phyloP scores from a whole-genome alignment of 1,139 yeast species.

The Suhomyces terraborum region DNA sequence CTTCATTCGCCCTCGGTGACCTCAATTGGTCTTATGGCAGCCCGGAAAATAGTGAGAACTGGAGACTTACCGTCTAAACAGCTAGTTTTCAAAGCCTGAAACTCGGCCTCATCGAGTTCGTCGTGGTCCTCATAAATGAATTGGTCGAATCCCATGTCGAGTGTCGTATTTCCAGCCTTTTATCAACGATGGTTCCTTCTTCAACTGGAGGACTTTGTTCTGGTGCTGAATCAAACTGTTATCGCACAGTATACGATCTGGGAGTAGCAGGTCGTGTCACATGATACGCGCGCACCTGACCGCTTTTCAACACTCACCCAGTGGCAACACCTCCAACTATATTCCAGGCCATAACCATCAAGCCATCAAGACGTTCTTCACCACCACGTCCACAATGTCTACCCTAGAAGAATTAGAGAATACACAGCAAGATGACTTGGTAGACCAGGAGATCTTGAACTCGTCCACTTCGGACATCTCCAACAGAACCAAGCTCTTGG shows the following conservation, averaged over 20 bases:
- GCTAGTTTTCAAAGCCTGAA: conserved; percentile 25
- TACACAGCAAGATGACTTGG: conserved; percentile 46
- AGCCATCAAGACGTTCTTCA: not conserved
- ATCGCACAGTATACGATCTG: not conserved
- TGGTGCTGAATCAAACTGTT: not conserved
- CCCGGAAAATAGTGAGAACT: not conserved
- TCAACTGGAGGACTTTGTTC: too few relatives aligned
- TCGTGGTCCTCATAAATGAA: conserved; percentile 18
- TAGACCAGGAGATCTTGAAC: conserved; percentile 79
- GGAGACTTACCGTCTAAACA: conserved; percentile 38
- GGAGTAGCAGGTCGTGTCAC: too few relatives aligned
- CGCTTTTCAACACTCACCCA: conserved; percentile 10
- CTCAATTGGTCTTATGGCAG: too few relatives aligned
- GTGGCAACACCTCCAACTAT: conserved; percentile 17
- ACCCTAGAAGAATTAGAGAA: conserved; percentile 69
- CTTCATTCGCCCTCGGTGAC: too few relatives aligned
- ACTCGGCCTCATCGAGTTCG: conserved; percentile 29
- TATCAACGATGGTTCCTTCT: too few relatives aligned
- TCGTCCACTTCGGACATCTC: conserved; percentile 81
- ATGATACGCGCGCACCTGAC: conserved; percentile 6
- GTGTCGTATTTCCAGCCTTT: too few relatives aligned
- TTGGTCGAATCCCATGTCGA: conserved; percentile 3
- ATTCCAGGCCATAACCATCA: too few relatives aligned
- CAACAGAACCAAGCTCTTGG: conserved; percentile 84
- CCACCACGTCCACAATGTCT: conserved; percentile 48